Evolutionary conservation across 2,329 filamentous ascomycete species (phyloP).

Genomic region (Teratosphaeria epicoccoides): DNA sequence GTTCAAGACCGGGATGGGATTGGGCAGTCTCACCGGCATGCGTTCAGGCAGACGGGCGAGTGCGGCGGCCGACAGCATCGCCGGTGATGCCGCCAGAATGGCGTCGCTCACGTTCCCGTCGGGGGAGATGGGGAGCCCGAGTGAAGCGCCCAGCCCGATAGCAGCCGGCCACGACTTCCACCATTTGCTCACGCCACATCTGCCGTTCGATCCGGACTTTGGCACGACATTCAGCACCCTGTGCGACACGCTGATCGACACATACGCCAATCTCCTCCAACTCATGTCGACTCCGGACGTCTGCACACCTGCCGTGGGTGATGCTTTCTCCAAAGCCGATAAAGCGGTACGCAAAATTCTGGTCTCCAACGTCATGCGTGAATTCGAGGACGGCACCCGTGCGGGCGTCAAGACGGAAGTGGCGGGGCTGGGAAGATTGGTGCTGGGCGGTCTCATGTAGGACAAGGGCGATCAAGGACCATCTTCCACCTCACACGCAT

Average conservation of each 20-base stretch:
- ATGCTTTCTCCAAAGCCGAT: conserved; percentile 85
- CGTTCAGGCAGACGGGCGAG: conserved; percentile 38
- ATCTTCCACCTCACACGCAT: not conserved
- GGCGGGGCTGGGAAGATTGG: conserved; percentile 75
- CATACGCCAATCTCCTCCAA: conserved; percentile 67
- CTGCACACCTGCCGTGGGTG: conserved; percentile 56
- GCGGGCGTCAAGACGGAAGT: conserved; percentile 69
- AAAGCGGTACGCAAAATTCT: conserved; percentile 78
- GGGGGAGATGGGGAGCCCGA: conserved; percentile 10
- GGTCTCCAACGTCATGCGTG: conserved; percentile 72
- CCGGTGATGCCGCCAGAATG: conserved; percentile 9
- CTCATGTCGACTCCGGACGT: conserved; percentile 66
- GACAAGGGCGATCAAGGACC: conserved; percentile 6
- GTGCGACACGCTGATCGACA: conserved; percentile 90
- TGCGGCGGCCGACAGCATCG: conserved; percentile 49
- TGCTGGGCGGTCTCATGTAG: conserved; percentile 73
- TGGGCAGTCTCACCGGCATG: conserved; percentile 27
- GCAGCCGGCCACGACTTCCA: conserved; percentile 76
- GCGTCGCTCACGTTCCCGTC: conserved; percentile 14
- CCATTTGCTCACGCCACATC: conserved; percentile 75
- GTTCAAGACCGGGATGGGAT: conserved; percentile 38
- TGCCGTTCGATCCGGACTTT: conserved; percentile 95
- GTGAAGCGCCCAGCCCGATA: conserved; percentile 16
- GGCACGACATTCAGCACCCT: conserved; percentile 93
- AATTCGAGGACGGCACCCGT: conserved; percentile 83